A percentile compares a stretch with the other conserved stretches of the same genome.
Conservation (phyloP, 306 rosid species). For the Lotus japonicus region DNA sequence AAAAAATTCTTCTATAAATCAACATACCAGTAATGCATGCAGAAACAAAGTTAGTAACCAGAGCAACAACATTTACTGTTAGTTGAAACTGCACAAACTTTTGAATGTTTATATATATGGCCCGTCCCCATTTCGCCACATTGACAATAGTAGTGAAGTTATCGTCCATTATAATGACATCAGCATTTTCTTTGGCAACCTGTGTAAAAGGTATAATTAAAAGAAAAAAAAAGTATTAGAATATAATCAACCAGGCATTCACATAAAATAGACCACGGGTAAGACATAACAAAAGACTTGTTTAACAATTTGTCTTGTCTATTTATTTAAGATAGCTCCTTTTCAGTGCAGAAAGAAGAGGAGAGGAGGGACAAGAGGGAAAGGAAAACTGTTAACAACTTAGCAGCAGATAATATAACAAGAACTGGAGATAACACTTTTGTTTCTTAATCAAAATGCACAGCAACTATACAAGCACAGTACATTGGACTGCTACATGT, state of each 20-base stretch:
- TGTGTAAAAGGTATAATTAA: constrained; percentile 38
- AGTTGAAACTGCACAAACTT: constrained; percentile 96
- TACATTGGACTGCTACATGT: constrained; percentile 1
- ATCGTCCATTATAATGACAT: constrained; percentile 87
- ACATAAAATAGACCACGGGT: neutral
- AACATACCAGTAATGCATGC: constrained; percentile 85
- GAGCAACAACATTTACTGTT: constrained; percentile 86
- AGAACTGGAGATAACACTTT: neutral
- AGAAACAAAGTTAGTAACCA: constrained; percentile 68
- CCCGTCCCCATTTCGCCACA: constrained; percentile 91
- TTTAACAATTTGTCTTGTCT: neutral
- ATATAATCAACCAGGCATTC: neutral
- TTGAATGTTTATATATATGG: constrained; percentile 88
- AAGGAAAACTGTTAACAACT: neutral
- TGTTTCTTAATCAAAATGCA: neutral
- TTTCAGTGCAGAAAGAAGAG: neutral
- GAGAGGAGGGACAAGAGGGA: neutral
- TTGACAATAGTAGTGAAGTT: constrained; percentile 75
- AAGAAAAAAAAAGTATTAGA: neutral
- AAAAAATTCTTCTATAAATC: neutral
- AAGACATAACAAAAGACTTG: neutral
- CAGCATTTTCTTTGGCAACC: constrained; percentile 96
- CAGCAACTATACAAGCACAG: neutral
- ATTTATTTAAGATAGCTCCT: neutral
- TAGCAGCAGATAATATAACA: neutral